Conservation (phyloP, 768 basidiomycete species). For the Russula dissimulans region DNA sequence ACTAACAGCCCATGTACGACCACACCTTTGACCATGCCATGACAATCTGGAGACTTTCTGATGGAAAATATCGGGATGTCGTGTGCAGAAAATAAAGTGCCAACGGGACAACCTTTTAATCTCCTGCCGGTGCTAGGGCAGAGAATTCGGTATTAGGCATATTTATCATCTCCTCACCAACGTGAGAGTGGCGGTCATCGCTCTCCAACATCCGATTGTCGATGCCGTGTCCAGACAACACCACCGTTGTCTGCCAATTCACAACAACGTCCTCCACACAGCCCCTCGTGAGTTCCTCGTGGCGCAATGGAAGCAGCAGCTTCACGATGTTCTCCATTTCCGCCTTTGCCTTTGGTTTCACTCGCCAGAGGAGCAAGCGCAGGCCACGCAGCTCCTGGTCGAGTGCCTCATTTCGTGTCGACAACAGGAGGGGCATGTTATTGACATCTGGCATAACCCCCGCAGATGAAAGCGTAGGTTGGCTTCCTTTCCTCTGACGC, state of each 20-base stretch:
- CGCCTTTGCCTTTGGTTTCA: neutral
- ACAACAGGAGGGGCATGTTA: neutral
- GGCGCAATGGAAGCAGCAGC: neutral
- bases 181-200: neutral
- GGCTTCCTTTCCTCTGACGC: neutral
- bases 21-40: no score
- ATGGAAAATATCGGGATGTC: no score
- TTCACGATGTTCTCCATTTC: slow-evolving; percentile 2
- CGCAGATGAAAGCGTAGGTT: neutral
- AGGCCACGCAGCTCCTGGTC: slow-evolving; percentile 8
- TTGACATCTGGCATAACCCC: neutral
- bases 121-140: no score
- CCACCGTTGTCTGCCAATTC: slow-evolving; percentile 6
- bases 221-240: neutral
- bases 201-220: neutral
- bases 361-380: slow-evolving; percentile 10
- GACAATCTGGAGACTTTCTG: no score
- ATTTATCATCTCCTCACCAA: no score
- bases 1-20: no score
- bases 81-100: no score
- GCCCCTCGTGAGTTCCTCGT: neutral
- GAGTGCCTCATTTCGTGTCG: slow-evolving; percentile 5
- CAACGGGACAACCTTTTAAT: no score
- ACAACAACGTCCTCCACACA: neutral
- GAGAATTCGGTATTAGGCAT: no score